Conservation (phyloP, 2,329 filamentous ascomycete genomes). For the Aureobasidium namibiae region DNA sequence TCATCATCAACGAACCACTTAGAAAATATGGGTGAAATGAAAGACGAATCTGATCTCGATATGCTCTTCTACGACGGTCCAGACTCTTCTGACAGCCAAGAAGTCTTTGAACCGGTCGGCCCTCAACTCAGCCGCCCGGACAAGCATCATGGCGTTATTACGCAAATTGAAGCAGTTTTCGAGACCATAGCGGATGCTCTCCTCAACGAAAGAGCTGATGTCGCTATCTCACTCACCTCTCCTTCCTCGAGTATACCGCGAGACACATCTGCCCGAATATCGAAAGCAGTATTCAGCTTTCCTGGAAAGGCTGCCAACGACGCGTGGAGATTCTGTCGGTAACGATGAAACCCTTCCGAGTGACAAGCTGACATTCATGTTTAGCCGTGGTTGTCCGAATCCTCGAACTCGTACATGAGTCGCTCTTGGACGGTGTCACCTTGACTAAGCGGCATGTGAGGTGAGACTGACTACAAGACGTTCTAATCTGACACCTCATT, state of each 20-base stretch:
- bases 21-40: neutral
- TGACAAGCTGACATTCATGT: neutral
- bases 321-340: slow-evolving; percentile 49
- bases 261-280: neutral
- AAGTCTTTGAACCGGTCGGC: neutral
- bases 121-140: neutral
- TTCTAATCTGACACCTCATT: neutral
- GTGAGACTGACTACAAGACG: neutral
- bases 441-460: slow-evolving; percentile 48
- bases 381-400: slow-evolving; percentile 51
- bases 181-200: slow-evolving; percentile 44
- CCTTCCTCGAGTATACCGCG: neutral
- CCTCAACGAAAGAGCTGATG: slow-evolving; percentile 32
- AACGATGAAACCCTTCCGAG: neutral
- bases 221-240: slow-evolving; percentile 40
- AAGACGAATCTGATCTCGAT: neutral
- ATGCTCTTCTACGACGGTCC: neutral
- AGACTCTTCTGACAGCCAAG: neutral
- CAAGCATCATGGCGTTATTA: slow-evolving; percentile 29
- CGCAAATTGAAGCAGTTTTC: slow-evolving; percentile 49
- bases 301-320: slow-evolving; percentile 48
- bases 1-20: neutral
- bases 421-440: slow-evolving; percentile 38
- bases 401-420: slow-evolving; percentile 46
- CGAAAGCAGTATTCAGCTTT: slow-evolving; percentile 28